Evolutionary conservation across 768 basidiomycete species (phyloP), one percentile per base, ranked within the genome.

Genomic region (Tubosaeta brunneosetosa): DNA sequence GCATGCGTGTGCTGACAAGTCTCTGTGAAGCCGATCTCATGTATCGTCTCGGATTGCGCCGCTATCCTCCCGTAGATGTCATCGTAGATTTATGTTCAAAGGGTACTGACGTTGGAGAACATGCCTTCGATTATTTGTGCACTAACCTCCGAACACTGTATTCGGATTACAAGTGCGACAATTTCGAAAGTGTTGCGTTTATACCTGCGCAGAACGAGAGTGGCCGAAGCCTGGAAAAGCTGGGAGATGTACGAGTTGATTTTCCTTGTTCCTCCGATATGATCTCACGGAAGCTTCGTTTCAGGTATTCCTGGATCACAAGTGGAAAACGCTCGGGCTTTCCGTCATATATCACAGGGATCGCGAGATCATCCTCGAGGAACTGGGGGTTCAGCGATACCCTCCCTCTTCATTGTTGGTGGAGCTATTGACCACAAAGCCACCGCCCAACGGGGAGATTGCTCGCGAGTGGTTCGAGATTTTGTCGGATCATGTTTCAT

Each of bases 101-200:
- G 31, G 75, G 85, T 58, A 50, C 68, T 13, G 63, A 74, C 60
- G 65, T 79, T 19, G 79, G 79, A 12, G 58, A 72, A 6, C 66
- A 71, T 9, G 91, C 92, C 1, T 73, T 97, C 41, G 78, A 79
- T 43, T 97, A 94, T 69, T 77, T 97, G 26, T 66, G 92, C 87
- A 83, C 64, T 25, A 50, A 50, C 34, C 7, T 47, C 33, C 40
- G 14, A 32, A 33, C 25, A 1, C 0, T 16, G 4, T 56, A 44
- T 34, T 37, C 17, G 13, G 6, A 9, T 27, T 42, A 82, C 92
- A 53, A 83, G 91, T 14, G 91, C 85, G 2, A 69, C 9, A 1
- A 50, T 9, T 44, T 29, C 25, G 44, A 8, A n/a, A 2, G 48
- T 2, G 25, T 10, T 2, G 12, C 38, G 2, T 50, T 56, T 33